Conservation (phyloP, 257 asterid species). For the Agastache rugosa region DNA sequence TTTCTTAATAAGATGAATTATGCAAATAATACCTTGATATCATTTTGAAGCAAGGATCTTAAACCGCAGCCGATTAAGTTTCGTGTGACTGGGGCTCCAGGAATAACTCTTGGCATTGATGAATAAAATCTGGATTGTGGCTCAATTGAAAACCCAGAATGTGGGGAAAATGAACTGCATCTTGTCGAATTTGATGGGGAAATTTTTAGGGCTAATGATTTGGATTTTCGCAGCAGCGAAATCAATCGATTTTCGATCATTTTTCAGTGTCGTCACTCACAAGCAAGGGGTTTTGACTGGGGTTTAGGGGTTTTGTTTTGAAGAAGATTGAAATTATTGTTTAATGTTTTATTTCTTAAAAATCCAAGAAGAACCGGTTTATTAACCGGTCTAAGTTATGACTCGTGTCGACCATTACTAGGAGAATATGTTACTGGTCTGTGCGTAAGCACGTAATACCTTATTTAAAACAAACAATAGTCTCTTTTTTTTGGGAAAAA, state of each 20-base stretch:
- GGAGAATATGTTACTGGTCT: too few species aligned
- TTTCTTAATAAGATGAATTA: neutral
- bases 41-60: constrained; percentile 55
- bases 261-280: neutral
- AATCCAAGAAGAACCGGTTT: neutral
- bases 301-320: constrained; percentile 15
- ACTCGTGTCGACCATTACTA: too few species aligned
- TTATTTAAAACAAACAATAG: too few species aligned
- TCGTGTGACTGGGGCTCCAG: constrained; percentile 43
- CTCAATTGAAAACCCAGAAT: constrained; percentile 33
- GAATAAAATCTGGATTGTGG: constrained; percentile 52
- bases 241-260: constrained; percentile 62
- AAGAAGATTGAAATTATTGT: neutral
- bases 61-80: constrained; percentile 49
- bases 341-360: neutral
- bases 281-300: constrained; percentile 21
- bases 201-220: constrained; percentile 38
- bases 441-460: too few species aligned
- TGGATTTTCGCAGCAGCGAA: constrained; percentile 46
- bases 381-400: neutral
- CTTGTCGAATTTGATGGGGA: constrained; percentile 42
- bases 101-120: constrained; percentile 43
- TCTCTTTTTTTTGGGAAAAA: too few species aligned
- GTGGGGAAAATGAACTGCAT: constrained; percentile 41
- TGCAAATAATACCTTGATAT: constrained; percentile 51